Percentiles rank a stretch among this genome's conserved stretches.
These are phyloP conservation scores for Plasmopara halstedii DNA, from an alignment of 352 stramenopile genomes.

Conservation along the genomic window DNA sequence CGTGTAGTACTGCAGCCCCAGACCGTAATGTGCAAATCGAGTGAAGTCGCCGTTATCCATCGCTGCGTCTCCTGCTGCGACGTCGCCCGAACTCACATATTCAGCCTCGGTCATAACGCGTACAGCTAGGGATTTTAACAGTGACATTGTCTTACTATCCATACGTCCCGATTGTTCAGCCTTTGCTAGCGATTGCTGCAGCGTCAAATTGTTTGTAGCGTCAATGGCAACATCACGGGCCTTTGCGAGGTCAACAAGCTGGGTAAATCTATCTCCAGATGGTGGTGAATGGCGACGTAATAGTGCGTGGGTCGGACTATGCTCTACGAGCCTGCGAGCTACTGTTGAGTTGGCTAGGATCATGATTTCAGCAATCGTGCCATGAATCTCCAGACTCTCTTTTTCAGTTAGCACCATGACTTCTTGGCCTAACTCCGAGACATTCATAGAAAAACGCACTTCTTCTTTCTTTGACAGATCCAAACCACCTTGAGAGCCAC, in stretches of 20 bases:
- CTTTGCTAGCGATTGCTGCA: constrained; percentile 63
- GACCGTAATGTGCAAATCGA: constrained; percentile 80
- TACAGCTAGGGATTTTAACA: constrained; percentile 90
- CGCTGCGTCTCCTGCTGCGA: constrained; percentile 31
- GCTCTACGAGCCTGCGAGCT: constrained; percentile 69
- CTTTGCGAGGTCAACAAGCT: constrained; percentile 67
- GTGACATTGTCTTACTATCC: constrained; percentile 72
- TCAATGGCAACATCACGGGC: constrained; percentile 68
- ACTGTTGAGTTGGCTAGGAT: constrained; percentile 90
- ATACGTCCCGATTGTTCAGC: constrained; percentile 53
- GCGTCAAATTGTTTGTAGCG: constrained; percentile 70
- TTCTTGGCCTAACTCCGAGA: constrained; percentile 56
- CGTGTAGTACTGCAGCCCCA: constrained; percentile 86
- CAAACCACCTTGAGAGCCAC: constrained; percentile 59
- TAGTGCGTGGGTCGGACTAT: constrained; percentile 79
- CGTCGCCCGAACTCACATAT: constrained; percentile 80
- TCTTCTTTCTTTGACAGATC: constrained; percentile 81
- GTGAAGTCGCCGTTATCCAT: constrained; percentile 39
- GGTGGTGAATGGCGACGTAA: constrained; percentile 82
- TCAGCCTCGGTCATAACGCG: constrained; percentile 93
- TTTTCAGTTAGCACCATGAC: constrained; percentile 85
- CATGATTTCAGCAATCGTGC: constrained; percentile 91
- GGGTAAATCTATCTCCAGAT: constrained; percentile 61
- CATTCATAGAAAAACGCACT: constrained; percentile 78
- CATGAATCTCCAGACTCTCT: constrained; percentile 89